These are phyloP conservation scores for Suhomyces emberorum DNA, from an alignment of 805 yeast genomes.

Conservation along the genomic window DNA sequence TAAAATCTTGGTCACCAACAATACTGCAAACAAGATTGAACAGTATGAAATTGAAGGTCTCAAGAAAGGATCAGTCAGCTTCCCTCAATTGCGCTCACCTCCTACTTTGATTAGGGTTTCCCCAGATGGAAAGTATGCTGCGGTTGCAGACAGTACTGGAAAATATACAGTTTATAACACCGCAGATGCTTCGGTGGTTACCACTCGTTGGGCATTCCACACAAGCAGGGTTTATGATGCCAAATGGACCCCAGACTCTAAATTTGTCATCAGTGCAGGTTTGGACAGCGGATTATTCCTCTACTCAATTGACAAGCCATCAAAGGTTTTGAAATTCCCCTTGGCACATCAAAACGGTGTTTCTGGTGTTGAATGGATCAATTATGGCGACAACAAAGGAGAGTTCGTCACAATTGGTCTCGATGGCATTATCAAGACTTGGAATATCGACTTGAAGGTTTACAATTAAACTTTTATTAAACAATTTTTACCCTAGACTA, in stretches of 20 bases:
- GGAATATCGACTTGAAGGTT: conserved; percentile 47
- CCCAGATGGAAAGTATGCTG: conserved; percentile 63
- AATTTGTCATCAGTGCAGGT: conserved; percentile 73
- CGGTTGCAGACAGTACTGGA: conserved; percentile 85
- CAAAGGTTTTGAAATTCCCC: conserved; percentile 66
- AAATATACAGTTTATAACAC: conserved; percentile 73
- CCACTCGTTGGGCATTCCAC: conserved; percentile 96
- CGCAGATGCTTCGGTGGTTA: conserved; percentile 52
- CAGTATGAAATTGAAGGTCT: conserved; percentile 18
- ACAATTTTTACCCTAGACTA: not conserved
- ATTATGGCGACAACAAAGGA: conserved; percentile 29
- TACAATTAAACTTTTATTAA: conserved; percentile 2
- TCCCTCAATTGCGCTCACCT: conserved; percentile 51
- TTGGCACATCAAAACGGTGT: conserved; percentile 92
- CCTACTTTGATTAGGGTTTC: conserved; percentile 67
- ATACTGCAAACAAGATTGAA: conserved; percentile 27
- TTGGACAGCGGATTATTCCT: conserved; percentile 78
- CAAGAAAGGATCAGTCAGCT: conserved; percentile 33
- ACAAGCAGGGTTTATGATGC: conserved; percentile 76
- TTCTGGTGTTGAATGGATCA: conserved; percentile 67
- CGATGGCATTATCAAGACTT: conserved; percentile 76
- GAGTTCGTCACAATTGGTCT: conserved; percentile 68
- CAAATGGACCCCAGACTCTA: conserved; percentile 74
- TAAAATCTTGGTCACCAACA: conserved; percentile 30
- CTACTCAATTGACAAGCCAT: conserved; percentile 76